A percentile compares a stretch with the other conserved stretches of the same genome.
Evolutionary conservation across 345 rosid species (phyloP).

Genomic region (Iberis pinnata): DNA sequence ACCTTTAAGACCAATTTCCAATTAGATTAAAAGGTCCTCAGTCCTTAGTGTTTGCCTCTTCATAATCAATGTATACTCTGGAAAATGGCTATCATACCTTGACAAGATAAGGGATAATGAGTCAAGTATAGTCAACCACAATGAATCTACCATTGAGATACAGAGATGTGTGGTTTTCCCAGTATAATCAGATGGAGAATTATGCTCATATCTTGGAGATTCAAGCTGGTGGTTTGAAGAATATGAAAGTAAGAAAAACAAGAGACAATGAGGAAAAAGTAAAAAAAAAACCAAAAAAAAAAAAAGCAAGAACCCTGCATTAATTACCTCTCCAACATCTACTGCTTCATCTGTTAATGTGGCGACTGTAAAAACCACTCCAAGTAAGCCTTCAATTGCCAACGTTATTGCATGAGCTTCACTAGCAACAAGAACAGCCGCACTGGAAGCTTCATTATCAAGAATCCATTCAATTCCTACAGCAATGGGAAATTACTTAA

Average conservation of each 20-base stretch:
- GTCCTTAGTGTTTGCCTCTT: background rate
- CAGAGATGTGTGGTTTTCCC: conserved; percentile 71
- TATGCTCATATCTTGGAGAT: conserved; percentile 76
- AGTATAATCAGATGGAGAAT: conserved; percentile 45
- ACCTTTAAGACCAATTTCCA: conserved; percentile 52
- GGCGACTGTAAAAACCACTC: conserved; percentile 90
- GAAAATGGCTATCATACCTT: conserved; percentile 45
- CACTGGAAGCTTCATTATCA: conserved; percentile 94
- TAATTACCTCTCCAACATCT: conserved; percentile 79
- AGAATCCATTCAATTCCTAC: conserved; percentile 98
- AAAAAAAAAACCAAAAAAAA: conserved; percentile 8
- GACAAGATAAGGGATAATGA: conserved; percentile 86
- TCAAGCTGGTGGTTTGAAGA: conserved; percentile 56
- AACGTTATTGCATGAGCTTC: conserved; percentile 95
- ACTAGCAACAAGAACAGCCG: conserved; percentile 96
- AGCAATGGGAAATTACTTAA: conserved; percentile 5
- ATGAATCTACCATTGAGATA: conserved; percentile 84
- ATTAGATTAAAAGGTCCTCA: conserved; percentile 28
- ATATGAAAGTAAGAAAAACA: conserved; percentile 17
- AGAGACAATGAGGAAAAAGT: conserved; percentile 9
- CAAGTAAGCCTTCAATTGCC: conserved; percentile 92
- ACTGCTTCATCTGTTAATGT: conserved; percentile 96
- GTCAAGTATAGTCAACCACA: conserved; percentile 96
- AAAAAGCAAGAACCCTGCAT: conserved; percentile 2
- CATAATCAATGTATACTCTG: conserved; percentile 15